Percentiles rank a stretch among this genome's conserved stretches.
Conservation (phyloP, 768 basidiomycete species). For the Lactifluus subvellereus region DNA sequence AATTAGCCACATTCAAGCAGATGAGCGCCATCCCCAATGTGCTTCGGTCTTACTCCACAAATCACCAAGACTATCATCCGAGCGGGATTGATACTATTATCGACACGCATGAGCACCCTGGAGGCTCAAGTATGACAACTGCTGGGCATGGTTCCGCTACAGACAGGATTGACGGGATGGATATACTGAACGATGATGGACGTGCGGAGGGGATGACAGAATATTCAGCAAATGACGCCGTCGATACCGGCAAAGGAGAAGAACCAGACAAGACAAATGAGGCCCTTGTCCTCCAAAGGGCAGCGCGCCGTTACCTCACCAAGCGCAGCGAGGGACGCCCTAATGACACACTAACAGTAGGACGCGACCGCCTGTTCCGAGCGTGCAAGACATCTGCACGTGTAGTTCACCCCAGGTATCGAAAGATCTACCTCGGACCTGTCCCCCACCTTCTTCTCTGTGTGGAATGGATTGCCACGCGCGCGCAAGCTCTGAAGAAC, state of each 20-base stretch:
- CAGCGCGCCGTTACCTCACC: not conserved
- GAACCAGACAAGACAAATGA: conserved; percentile 7
- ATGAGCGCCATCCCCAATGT: not conserved
- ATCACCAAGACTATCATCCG: not conserved
- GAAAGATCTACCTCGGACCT: conserved; percentile 14
- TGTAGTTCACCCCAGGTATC: not conserved
- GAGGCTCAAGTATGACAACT: not conserved
- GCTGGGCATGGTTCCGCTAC: not conserved
- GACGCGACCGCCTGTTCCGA: conserved; percentile 5
- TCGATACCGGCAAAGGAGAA: not conserved
- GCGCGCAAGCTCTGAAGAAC: not conserved
- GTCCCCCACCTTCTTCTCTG: conserved; percentile 19
- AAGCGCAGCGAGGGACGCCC: not conserved
- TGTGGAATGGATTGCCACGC: conserved; percentile 9
- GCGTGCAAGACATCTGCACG: conserved; percentile 7
- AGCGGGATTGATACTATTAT: not conserved
- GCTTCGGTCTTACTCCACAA: not conserved
- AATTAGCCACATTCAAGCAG: not conserved
- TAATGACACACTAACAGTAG: not conserved
- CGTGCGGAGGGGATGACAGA: not conserved
- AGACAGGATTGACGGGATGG: not conserved
- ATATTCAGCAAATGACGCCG: conserved; percentile 5
- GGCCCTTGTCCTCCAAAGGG: conserved; percentile 4
- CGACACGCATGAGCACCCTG: not conserved
- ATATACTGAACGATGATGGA: not conserved